These are phyloP conservation scores for Salix purpurea DNA, from an alignment of 345 rosid genomes.

Conservation along the genomic window DNA sequence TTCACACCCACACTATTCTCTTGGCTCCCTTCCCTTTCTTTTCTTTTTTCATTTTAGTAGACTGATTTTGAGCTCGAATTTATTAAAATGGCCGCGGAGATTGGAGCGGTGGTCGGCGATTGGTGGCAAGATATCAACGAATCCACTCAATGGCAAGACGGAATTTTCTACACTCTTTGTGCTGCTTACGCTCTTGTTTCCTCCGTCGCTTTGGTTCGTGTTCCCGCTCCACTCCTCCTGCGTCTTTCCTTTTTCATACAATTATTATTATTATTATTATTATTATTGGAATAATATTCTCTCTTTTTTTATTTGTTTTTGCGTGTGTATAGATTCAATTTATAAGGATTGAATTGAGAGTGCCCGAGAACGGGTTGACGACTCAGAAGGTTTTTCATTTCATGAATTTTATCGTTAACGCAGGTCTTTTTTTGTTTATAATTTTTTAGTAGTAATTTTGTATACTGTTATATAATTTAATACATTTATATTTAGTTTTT, in stretches of 20 bases:
- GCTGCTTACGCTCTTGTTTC: slow-evolving; percentile 94
- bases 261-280: not conserved
- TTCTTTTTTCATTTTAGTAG: too few relatives aligned
- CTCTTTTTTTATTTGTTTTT: not conserved
- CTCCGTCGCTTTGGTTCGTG: slow-evolving; percentile 61
- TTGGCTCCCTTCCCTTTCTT: too few relatives aligned
- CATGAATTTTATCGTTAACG: slow-evolving; percentile 95
- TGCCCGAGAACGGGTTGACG: slow-evolving; percentile 98
- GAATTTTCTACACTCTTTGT: slow-evolving; percentile 81
- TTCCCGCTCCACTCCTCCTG: not conserved
- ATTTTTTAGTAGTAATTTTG: not conserved
- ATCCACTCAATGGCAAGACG: slow-evolving; percentile 87
- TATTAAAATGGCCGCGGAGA: not conserved
- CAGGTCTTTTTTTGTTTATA: slow-evolving; percentile 43
- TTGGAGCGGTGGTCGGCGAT: slow-evolving; percentile 9
- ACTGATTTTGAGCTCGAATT: too few relatives aligned
- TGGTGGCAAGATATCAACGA: slow-evolving; percentile 95
- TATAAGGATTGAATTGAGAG: slow-evolving; percentile 86
- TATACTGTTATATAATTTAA: not conserved
- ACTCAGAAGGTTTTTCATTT: slow-evolving; percentile 97
- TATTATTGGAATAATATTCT: not conserved
- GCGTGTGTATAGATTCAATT: slow-evolving; percentile 59
- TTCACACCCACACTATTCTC: too few relatives aligned
- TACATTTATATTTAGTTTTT: not conserved
- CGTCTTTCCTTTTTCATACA: not conserved